Evolutionary conservation across 768 basidiomycete species (phyloP).

Genomic region (Leccinum variicolor): DNA sequence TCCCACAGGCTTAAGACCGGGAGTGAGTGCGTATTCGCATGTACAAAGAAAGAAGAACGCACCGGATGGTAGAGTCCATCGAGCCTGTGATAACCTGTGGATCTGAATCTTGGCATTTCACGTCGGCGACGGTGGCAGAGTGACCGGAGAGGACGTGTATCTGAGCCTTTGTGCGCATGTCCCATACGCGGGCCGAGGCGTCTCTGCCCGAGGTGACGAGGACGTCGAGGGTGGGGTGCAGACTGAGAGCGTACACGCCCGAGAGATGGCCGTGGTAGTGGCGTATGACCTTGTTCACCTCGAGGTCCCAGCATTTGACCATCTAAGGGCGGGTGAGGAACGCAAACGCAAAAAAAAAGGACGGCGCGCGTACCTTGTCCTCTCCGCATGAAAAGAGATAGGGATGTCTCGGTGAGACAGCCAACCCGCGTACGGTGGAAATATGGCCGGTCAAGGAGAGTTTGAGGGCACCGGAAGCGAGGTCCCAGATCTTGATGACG

Average conservation of each 20-base stretch:
- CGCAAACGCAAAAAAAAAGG: not conserved
- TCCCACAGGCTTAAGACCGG: constrained; percentile 76
- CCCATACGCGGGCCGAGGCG: constrained; percentile 97
- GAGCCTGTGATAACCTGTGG: constrained; percentile 97
- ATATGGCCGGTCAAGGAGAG: constrained; percentile 98
- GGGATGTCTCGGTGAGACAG: constrained; percentile 89
- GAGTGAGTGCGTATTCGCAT: not conserved
- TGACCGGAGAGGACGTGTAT: constrained; percentile 93
- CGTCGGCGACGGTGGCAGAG: constrained; percentile 92
- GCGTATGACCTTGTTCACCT: constrained; percentile 97
- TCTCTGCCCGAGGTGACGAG: constrained; percentile 95
- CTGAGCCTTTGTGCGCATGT: constrained; percentile 97
- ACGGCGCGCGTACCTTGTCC: constrained; percentile 70
- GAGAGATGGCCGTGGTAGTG: constrained; percentile 99
- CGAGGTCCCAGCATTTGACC: constrained; percentile 99
- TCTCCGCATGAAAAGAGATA: constrained; percentile 98
- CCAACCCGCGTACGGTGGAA: constrained; percentile 91
- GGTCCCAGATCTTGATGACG: constrained; percentile 98
- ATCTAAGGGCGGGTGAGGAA: constrained; percentile 51
- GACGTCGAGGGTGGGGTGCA: constrained; percentile 95
- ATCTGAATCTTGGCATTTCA: constrained; percentile 95
- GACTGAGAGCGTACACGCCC: constrained; percentile 89
- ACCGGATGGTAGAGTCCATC: constrained; percentile 97
- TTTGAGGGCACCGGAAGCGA: constrained; percentile 96
- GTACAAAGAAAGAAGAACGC: constrained; percentile 13